phyloP scores from a whole-genome alignment of 2,329 filamentous ascomycete genomes.

The Phialophora macrospora region DNA sequence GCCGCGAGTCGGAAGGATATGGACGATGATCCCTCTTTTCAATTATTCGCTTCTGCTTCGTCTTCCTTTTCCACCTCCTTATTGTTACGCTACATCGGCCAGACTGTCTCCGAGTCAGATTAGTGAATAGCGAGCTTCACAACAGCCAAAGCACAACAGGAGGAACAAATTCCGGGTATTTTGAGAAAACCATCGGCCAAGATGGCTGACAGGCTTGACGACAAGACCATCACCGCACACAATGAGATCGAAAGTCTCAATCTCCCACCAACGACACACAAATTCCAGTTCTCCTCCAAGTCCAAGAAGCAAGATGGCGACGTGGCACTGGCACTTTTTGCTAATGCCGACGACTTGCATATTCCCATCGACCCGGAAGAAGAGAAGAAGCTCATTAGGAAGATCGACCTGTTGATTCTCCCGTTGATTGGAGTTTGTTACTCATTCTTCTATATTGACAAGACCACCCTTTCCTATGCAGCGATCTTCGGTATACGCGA shows the following conservation, averaged over 20 bases:
- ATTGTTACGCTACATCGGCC: neutral
- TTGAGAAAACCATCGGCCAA: neutral
- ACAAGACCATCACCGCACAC: conserved; percentile 29
- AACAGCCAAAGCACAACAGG: neutral
- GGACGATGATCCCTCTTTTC: conserved; percentile 4
- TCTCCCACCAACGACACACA: conserved; percentile 27
- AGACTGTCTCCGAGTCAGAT: neutral
- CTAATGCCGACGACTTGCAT: conserved; percentile 54
- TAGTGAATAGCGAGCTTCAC: neutral
- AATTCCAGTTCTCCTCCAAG: conserved; percentile 35
- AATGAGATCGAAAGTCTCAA: conserved; percentile 28
- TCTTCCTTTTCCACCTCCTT: neutral
- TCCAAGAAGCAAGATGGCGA: conserved; percentile 49
- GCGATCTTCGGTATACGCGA: conserved; percentile 68
- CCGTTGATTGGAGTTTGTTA: conserved; percentile 61
- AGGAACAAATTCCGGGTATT: neutral
- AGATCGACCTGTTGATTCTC: conserved; percentile 65
- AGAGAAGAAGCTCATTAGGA: conserved; percentile 56
- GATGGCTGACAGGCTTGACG: conserved; percentile 26
- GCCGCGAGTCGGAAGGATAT: conserved; percentile 9
- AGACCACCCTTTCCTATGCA: conserved; percentile 54
- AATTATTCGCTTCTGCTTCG: neutral
- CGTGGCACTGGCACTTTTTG: conserved; percentile 58
- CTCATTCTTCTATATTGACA: conserved; percentile 57
- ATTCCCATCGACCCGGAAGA: conserved; percentile 54